Evolutionary conservation across 225 moss, liverwort and hornwort species (phyloP).

Genomic region (Thuidium tamariscinum): DNA sequence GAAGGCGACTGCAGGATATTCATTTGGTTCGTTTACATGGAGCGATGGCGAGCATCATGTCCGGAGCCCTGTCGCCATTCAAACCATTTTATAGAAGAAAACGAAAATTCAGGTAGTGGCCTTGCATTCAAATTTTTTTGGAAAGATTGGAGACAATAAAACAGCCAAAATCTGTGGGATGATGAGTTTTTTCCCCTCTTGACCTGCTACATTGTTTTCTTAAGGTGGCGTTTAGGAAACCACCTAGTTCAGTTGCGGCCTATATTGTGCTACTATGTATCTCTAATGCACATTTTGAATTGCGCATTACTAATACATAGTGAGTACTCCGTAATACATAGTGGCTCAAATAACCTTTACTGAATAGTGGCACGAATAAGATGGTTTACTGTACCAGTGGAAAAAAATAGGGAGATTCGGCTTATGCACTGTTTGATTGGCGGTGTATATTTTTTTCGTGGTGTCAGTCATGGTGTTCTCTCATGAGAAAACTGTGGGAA

Average conservation of each 20-base stretch:
- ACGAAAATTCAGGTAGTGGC: not conserved
- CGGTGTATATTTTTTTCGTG: not conserved
- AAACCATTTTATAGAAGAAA: not conserved
- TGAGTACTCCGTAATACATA: not conserved
- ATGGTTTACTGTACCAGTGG: too few relatives aligned
- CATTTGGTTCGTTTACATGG: slow-evolving; percentile 52
- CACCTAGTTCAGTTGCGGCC: not conserved
- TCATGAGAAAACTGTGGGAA: not conserved
- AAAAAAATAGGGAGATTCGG: not conserved
- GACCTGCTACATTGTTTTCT: not conserved
- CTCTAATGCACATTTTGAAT: not conserved
- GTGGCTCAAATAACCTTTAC: not conserved
- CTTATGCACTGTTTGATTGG: not conserved
- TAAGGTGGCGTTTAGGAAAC: not conserved
- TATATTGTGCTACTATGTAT: not conserved
- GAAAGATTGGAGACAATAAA: slow-evolving; percentile 5
- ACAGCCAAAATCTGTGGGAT: not conserved
- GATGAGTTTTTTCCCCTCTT: not conserved
- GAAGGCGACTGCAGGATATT: not conserved
- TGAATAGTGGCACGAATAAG: not conserved
- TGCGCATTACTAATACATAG: not conserved
- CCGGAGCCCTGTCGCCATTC: slow-evolving; percentile 41
- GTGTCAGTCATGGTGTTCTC: not conserved
- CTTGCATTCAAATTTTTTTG: not conserved
- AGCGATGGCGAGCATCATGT: slow-evolving; percentile 39